Base-by-base conservation (phyloP, 2,329 filamentous ascomycete species). In the Penicillium digitatum region DNA sequence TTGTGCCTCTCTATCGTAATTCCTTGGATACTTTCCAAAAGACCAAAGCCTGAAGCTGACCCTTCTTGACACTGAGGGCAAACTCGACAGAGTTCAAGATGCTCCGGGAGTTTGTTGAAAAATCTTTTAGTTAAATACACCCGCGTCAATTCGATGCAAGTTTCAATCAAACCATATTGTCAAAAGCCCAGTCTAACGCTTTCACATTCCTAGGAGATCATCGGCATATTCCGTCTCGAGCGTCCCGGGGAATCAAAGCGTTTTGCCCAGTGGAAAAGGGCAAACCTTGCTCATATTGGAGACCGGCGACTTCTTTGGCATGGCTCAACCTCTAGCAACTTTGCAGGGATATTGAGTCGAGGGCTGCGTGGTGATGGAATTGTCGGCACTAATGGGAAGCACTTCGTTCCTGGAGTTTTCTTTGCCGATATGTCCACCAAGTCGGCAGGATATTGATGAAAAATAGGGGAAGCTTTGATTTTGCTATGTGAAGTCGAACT, bases 401-500 rank as follows among this genome's bases (percentile, higher is more conserved):
- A 11, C 18, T 59, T 57, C 22, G 14, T 48, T 20, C 16, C 24
- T 10, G 60, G 57, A 1, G 49, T 63, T 9, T 63, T 44, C 20
- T 57, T 62, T 18, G 55, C 61, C 16, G 59, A 62, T 29, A 51
- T 58, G 11, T 51, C 59, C 1, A 48, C 50, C 11, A 59, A 58
- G 16, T 62, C 61, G 2, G 38, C 49, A 5, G 18, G 31, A 10
- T 62, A 56, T 26, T 59, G 53, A 12, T 22, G 10, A 20, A 11
- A 14, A 12, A 7, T 4, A 3, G n/a, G 18, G 10, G n/a, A 37
- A 40, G 48, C 24, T 11, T 42, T 58, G 24, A 54, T 63, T 35
- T 46, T 62, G 18, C 48, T 63, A 6, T 63, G 61, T 32, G 61
- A 62, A 32, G 61, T 63, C 11, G 58, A 62, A 26, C 27, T 46